Conservation (phyloP, 148 eudicot species). For the Rhododendron simsii region DNA sequence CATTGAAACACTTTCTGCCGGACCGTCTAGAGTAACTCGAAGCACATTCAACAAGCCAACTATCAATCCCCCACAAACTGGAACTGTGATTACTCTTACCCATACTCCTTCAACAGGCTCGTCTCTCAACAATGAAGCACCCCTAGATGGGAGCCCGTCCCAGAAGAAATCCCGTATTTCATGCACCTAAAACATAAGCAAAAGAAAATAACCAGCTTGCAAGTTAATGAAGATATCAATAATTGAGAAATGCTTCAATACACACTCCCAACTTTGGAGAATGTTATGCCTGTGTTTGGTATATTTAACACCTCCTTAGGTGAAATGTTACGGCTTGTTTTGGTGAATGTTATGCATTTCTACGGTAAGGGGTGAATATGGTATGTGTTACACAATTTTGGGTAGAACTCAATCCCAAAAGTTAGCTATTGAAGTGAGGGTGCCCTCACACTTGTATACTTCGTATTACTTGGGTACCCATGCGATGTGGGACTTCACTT, state of each 20-base stretch:
- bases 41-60: slow-evolving; percentile 59
- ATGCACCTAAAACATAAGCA: slow-evolving; percentile 54
- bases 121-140: slow-evolving; percentile 91
- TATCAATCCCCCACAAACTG: slow-evolving; percentile 71
- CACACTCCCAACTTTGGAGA: too few species aligned
- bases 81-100: slow-evolving; percentile 64
- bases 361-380: too few species aligned
- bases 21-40: slow-evolving; percentile 40
- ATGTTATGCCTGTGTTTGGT: too few species aligned
- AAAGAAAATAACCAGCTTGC: slow-evolving; percentile 2
- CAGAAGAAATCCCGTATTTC: slow-evolving; percentile 80
- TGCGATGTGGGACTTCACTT: too few species aligned
- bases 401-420: too few species aligned
- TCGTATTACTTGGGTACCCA: too few species aligned
- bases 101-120: slow-evolving; percentile 50
- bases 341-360: too few species aligned
- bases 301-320: too few species aligned
- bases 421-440: too few species aligned
- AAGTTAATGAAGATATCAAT: background rate
- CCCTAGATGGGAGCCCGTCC: slow-evolving; percentile 78
- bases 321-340: too few species aligned
- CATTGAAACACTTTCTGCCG: slow-evolving; percentile 26
- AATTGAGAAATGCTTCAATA: background rate
- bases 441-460: too few species aligned
- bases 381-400: too few species aligned